Base-by-base conservation (phyloP, 257 asterid species). In the Fraxinus excelsior region DNA sequence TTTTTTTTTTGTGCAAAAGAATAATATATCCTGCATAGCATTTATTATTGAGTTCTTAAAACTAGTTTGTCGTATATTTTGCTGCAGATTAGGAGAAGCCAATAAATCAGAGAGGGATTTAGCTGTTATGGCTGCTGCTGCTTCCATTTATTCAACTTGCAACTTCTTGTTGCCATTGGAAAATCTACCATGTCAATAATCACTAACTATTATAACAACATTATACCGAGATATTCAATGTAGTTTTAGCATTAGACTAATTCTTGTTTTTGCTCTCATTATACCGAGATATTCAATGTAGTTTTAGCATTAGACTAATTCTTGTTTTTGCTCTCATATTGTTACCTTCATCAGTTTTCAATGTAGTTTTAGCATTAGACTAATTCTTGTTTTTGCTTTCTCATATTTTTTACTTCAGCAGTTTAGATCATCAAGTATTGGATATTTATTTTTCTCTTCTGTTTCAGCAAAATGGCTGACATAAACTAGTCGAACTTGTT, bases 131-230 rank as follows among this genome's bases (percentile, higher is more conserved):
- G 97, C 97, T 29, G 97, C 97, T 19, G 99, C 99, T 60, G 99
- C 97, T 76, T 91, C 99, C 58, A 88, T 94, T 76, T 94, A 94
- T 80, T 91, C 99, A 3, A 94, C 97, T 0, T 92, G 97, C 97
- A 92, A 91, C 82, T 91, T 84, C 85, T 76, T 91, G 78, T 75
- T 83, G 18, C 90, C 97, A 12, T 84, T 69, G 83, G 87, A 88
- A 74, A 90, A 90, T 67, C 74, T 31, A 25, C 87, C 91, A 26
- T 88, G 86, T 71, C 83, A 81, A 86, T 85, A 81, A 82, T 76
- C 80, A 21, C 86, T 82, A 81, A 80, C 74, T 78, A 26, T 28
- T 53, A 76, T 74, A 34, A 73, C 49, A 28, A 21, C 37, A 67
- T 51, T 67, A 40, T 56, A 71, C 73, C 35, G 28, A 78, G 26